These are phyloP conservation scores for Yamadazyma diospyri DNA, from an alignment of 1,139 yeast species.

Conservation along the genomic window DNA sequence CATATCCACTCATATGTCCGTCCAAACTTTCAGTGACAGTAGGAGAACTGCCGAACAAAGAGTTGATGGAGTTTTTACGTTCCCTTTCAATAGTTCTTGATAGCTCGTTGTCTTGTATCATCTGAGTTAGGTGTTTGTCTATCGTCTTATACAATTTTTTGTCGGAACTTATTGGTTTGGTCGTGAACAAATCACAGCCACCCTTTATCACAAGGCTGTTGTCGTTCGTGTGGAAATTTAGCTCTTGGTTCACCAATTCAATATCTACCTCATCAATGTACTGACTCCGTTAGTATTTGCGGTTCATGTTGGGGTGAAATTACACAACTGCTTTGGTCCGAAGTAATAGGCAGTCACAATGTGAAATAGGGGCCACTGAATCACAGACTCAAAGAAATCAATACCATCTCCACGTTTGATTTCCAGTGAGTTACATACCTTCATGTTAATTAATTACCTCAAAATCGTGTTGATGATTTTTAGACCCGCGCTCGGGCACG, in stretches of 20 bases:
- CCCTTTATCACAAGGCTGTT: slow-evolving; percentile 72
- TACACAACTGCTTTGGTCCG: slow-evolving; percentile 16
- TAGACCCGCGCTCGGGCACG: slow-evolving; percentile 50
- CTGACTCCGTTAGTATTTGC: slow-evolving; percentile 28
- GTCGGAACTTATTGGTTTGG: slow-evolving; percentile 90
- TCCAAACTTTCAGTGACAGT: slow-evolving; percentile 15
- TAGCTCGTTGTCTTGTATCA: slow-evolving; percentile 53
- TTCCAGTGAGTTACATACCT: too few species aligned
- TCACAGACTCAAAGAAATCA: too few species aligned
- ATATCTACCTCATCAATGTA: slow-evolving; percentile 90
- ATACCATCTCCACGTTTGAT: too few species aligned
- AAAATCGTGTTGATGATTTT: slow-evolving; percentile 1
- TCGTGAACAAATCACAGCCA: slow-evolving; percentile 92
- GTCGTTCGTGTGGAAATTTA: slow-evolving; percentile 84
- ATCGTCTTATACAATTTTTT: slow-evolving; percentile 82
- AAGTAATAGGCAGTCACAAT: too few species aligned
- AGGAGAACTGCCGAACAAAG: slow-evolving; percentile 36
- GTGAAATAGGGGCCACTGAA: too few species aligned
- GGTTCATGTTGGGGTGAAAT: slow-evolving; percentile 7
- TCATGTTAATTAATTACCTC: slow-evolving; percentile 4
- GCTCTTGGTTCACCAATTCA: slow-evolving; percentile 81
- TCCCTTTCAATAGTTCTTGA: slow-evolving; percentile 42
- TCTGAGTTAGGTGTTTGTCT: slow-evolving; percentile 73
- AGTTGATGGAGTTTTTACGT: slow-evolving; percentile 34
- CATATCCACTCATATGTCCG: background rate